These are phyloP conservation scores for Baorangia bicolor DNA, from an alignment of 768 basidiomycete species.

Conservation along the genomic window DNA sequence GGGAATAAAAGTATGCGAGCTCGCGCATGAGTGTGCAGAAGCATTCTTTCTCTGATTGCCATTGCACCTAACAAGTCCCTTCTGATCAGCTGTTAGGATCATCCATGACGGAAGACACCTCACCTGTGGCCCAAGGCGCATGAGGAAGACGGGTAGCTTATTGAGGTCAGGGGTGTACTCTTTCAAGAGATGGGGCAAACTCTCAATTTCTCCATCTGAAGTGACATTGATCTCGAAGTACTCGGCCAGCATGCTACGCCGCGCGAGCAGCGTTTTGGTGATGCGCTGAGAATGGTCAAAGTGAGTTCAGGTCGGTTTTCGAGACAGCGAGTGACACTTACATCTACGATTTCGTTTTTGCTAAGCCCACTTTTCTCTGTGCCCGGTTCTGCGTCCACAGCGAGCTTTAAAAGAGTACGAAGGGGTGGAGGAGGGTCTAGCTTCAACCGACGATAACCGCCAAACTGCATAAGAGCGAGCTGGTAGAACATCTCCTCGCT, in stretches of 20 bases:
- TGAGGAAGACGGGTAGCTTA: constrained; percentile 83
- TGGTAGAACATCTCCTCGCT: constrained; percentile 98
- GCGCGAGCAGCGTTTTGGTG: constrained; percentile 51
- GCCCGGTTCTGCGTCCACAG: constrained; percentile 66
- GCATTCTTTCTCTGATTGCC: constrained; percentile 82
- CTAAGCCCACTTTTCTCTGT: constrained; percentile 49
- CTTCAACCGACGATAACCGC: constrained; percentile 70
- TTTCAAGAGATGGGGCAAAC: constrained; percentile 76
- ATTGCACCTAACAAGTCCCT: constrained; percentile 64
- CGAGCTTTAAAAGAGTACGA: constrained; percentile 69
- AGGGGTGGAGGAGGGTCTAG: constrained; percentile 82
- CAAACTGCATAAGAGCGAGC: constrained; percentile 88
- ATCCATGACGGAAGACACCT: not conserved
- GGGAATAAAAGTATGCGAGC: constrained; percentile 87
- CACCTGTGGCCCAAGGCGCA: constrained; percentile 92
- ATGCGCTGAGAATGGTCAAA: constrained; percentile 50
- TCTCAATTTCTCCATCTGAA: constrained; percentile 63
- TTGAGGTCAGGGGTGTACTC: constrained; percentile 92
- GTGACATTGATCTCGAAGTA: constrained; percentile 84
- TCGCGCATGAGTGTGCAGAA: constrained; percentile 86
- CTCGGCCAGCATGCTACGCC: constrained; percentile 84
- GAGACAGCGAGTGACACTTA: constrained; percentile 33
- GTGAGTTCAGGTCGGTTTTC: not conserved
- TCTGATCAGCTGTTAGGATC: not conserved
- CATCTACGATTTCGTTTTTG: constrained; percentile 69